phyloP scores from a whole-genome alignment of 306 rosid genomes.

The Lablab purpureus region DNA sequence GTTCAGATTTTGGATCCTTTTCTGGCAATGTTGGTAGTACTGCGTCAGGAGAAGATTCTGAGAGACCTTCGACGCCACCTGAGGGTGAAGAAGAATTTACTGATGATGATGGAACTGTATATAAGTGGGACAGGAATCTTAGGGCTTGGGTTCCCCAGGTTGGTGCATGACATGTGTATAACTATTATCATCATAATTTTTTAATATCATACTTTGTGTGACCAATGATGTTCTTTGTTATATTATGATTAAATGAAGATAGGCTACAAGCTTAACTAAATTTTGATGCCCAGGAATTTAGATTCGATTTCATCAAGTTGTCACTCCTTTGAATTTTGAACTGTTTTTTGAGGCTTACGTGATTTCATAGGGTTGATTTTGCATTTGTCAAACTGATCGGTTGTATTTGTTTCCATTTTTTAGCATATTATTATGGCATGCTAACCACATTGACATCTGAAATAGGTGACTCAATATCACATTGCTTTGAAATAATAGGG shows the following conservation, averaged over 20 bases:
- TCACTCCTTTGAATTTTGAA: not conserved
- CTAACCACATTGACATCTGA: constrained; percentile 1
- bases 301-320: not conserved
- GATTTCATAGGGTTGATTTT: not conserved
- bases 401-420: constrained; percentile 27
- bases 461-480: constrained; percentile 24
- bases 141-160: constrained; percentile 98
- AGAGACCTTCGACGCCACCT: constrained; percentile 90
- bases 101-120: constrained; percentile 92
- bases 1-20: constrained; percentile 44
- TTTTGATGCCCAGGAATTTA: constrained; percentile 14
- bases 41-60: constrained; percentile 54
- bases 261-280: constrained; percentile 17
- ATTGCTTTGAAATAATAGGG: constrained; percentile 20
- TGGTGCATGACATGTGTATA: constrained; percentile 42
- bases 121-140: constrained; percentile 82
- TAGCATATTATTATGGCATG: not conserved
- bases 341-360: constrained; percentile 23
- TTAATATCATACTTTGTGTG: constrained; percentile 19
- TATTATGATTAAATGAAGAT: constrained; percentile 12
- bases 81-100: constrained; percentile 96
- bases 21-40: constrained; percentile 36
- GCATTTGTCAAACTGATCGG: not conserved
- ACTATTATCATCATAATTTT: not conserved
- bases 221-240: constrained; percentile 20